These are phyloP conservation scores for Limnanthes douglasii DNA, from an alignment of 345 rosid species.

Conservation along the genomic window DNA sequence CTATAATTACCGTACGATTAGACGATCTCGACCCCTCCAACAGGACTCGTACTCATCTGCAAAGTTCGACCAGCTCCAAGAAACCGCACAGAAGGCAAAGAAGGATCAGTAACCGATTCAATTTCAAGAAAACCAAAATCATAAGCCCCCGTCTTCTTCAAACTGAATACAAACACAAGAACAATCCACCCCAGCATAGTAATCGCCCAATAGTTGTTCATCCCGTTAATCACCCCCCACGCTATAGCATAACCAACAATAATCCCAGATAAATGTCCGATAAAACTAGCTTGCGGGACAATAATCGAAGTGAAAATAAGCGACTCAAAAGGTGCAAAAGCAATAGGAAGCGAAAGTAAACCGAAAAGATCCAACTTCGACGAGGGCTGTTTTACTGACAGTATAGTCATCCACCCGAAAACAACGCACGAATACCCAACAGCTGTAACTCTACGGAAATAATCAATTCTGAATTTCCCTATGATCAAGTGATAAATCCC, in stretches of 20 bases:
- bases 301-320: slow-evolving; percentile 89
- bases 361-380: slow-evolving; percentile 88
- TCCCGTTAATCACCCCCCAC: slow-evolving; percentile 89
- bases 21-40: slow-evolving; percentile 49
- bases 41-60: slow-evolving; percentile 61
- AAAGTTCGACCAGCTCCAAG: slow-evolving; percentile 59
- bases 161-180: slow-evolving; percentile 59
- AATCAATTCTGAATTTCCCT: slow-evolving; percentile 59
- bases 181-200: slow-evolving; percentile 77
- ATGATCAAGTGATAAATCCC: slow-evolving; percentile 74
- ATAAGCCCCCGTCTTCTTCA: slow-evolving; percentile 82
- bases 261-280: slow-evolving; percentile 90
- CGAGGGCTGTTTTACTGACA: slow-evolving; percentile 89
- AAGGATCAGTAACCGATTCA: slow-evolving; percentile 75
- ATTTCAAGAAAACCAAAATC: slow-evolving; percentile 75
- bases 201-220: slow-evolving; percentile 91
- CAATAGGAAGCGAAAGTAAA: slow-evolving; percentile 82
- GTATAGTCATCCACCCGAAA: slow-evolving; percentile 98
- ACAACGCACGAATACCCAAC: slow-evolving; percentile 99
- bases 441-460: slow-evolving; percentile 84
- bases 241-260: slow-evolving; percentile 88
- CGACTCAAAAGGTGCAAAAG: slow-evolving; percentile 93
- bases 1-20: no score
- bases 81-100: slow-evolving; percentile 75
- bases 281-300: slow-evolving; percentile 96